Evolutionary conservation across 495 filamentous ascomycete genomes (phyloP).

Genomic region (Thozetella sp.): DNA sequence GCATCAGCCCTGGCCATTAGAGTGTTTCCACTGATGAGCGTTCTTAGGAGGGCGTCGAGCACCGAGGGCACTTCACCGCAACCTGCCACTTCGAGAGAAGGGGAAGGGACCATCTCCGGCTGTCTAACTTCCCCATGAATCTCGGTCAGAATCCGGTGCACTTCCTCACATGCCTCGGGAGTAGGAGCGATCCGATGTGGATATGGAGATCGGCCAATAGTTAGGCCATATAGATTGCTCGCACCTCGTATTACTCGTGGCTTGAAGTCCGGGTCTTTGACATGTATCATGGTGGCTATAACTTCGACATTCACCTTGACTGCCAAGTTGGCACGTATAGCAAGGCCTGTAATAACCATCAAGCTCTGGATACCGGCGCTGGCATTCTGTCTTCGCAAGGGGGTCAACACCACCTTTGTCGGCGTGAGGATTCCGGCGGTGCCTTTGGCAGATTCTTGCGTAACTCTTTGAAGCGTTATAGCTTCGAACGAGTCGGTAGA

Average conservation of each 20-base stretch:
- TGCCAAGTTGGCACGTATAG: not conserved
- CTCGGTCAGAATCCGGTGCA: constrained; percentile 67
- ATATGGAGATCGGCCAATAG: constrained; percentile 62
- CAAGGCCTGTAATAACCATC: constrained; percentile 13
- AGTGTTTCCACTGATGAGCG: constrained; percentile 77
- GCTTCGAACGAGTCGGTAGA: no score
- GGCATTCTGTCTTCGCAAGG: constrained; percentile 3
- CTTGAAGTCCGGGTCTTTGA: constrained; percentile 18
- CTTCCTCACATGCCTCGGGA: constrained; percentile 69
- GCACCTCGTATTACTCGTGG: constrained; percentile 26
- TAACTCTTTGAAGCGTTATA: no score
- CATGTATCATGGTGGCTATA: not conserved
- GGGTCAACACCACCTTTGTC: not conserved
- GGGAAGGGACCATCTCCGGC: constrained; percentile 70
- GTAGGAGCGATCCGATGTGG: constrained; percentile 71
- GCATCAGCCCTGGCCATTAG: constrained; percentile 64
- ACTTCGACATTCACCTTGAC: constrained; percentile 11
- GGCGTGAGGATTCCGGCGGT: not conserved
- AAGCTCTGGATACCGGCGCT: constrained; percentile 4
- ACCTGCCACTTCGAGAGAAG: constrained; percentile 79
- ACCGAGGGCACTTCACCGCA: constrained; percentile 95
- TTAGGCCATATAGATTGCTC: constrained; percentile 47
- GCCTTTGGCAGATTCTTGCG: no score
- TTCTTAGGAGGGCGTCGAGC: constrained; percentile 85
- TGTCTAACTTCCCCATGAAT: constrained; percentile 66